Percentiles rank a stretch among this genome's conserved stretches.
Evolutionary conservation across 208 protist genomes (phyloP).

Genomic region (Trypanosomatidae sp.): DNA sequence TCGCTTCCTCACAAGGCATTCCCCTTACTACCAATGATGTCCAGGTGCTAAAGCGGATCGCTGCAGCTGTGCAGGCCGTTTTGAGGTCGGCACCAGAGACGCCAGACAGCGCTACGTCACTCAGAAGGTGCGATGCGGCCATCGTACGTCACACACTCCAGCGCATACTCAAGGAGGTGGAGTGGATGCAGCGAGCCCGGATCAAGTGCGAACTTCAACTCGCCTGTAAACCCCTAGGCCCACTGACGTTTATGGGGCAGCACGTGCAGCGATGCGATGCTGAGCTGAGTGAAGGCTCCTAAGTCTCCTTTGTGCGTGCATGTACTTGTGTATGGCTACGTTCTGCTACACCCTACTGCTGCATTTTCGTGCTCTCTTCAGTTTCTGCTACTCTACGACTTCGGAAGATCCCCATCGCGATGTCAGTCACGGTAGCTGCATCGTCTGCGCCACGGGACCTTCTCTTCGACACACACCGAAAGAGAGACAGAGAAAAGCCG

Average conservation of each 20-base stretch:
- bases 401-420: neutral
- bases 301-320: neutral
- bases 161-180: conserved; percentile 38
- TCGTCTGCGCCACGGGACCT: neutral
- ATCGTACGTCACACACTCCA: conserved; percentile 25
- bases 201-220: conserved; percentile 77
- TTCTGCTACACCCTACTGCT: conserved; percentile 1
- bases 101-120: neutral
- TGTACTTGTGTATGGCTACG: neutral
- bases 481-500: neutral
- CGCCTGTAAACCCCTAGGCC: conserved; percentile 14
- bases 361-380: conserved; percentile 10
- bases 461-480: neutral
- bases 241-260: conserved; percentile 14
- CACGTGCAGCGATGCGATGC: conserved; percentile 7
- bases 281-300: neutral
- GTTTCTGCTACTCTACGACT: neutral
- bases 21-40: conserved; percentile 4
- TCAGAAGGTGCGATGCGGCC: neutral
- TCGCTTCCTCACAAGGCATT: neutral
- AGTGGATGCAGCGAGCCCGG: conserved; percentile 52
- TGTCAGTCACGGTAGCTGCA: neutral
- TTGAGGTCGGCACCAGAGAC: conserved; percentile 2
- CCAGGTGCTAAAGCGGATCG: conserved; percentile 15
- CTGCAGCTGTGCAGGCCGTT: conserved; percentile 1